These are phyloP conservation scores for Pyrus betulifolia DNA, from an alignment of 306 rosid genomes.

Conservation along the genomic window DNA sequence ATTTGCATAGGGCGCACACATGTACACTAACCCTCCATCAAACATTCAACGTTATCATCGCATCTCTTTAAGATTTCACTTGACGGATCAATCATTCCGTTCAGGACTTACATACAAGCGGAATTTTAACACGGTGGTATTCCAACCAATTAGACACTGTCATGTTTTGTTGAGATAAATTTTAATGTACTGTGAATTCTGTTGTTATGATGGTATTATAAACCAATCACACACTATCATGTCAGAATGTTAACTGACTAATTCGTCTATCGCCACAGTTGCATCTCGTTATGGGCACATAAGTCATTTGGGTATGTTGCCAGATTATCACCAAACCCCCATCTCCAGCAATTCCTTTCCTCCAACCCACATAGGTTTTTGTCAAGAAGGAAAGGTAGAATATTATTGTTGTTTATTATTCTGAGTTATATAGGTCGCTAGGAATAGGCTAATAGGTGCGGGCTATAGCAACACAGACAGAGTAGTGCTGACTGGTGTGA, in stretches of 20 bases:
- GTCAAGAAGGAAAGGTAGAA: background rate
- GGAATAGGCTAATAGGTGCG: background rate
- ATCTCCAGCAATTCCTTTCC: background rate
- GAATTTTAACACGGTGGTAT: no score
- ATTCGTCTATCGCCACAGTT: background rate
- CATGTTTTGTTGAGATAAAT: no score
- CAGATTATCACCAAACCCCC: background rate
- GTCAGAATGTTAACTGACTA: background rate
- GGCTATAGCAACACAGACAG: background rate
- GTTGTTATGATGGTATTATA: no score
- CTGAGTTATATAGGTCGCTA: background rate
- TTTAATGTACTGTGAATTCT: accelerated
- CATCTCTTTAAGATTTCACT: no score
- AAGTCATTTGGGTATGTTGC: no score
- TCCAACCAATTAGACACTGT: no score
- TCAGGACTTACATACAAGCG: background rate
- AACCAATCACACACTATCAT: background rate
- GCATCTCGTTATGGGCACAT: background rate
- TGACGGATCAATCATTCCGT: background rate
- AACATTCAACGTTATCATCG: background rate
- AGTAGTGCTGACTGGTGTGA: no score
- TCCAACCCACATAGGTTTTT: background rate
- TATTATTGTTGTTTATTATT: background rate
- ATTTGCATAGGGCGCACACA: background rate
- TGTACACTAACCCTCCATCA: background rate